These are phyloP conservation scores for Fraxinus excelsior DNA, from an alignment of 257 asterid genomes.

Conservation along the genomic window DNA sequence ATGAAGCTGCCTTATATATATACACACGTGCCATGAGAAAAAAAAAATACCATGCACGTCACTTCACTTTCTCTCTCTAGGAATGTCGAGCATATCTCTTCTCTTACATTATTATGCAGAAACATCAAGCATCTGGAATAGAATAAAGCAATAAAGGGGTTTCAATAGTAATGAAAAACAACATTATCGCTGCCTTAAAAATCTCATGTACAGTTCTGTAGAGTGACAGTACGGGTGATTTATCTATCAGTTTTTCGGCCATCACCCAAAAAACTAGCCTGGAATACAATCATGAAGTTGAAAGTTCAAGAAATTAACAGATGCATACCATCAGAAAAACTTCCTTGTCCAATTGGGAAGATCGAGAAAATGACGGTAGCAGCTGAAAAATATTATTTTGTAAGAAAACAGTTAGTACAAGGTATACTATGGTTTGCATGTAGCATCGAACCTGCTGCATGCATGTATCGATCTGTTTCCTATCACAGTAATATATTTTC, in stretches of 20 bases:
- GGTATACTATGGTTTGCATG: background rate
- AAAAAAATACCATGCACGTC: background rate
- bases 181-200: background rate
- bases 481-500: background rate
- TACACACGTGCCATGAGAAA: background rate
- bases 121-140: background rate
- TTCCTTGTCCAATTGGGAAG: too few species aligned
- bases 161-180: background rate
- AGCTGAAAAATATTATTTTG: background rate
- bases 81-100: background rate
- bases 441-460: background rate
- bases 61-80: background rate
- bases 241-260: too few species aligned
- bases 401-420: too few species aligned
- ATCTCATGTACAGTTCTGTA: too few species aligned
- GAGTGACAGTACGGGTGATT: too few species aligned
- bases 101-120: background rate
- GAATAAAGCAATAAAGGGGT: slow-evolving; percentile 1
- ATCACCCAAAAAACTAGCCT: too few species aligned
- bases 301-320: too few species aligned
- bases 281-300: too few species aligned
- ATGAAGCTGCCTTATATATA: background rate
- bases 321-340: too few species aligned
- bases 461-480: background rate
- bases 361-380: too few species aligned